Conservation (phyloP, 2,329 filamentous ascomycete species). For the Nigrospora osmanthi region DNA sequence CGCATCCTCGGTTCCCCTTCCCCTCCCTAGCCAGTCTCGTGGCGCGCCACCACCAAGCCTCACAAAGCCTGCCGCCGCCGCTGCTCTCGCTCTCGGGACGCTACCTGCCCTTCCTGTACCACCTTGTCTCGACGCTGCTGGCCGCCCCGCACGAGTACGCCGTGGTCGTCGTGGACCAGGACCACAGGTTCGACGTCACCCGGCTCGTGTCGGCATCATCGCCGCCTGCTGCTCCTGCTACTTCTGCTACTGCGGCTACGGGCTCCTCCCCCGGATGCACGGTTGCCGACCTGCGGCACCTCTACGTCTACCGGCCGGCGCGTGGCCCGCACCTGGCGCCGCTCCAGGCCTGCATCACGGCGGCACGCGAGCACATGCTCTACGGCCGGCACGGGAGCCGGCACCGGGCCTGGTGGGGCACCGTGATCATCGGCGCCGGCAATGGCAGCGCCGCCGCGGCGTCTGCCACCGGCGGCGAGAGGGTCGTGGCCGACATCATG, state of each 20-base stretch:
- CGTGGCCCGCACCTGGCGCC: slow-evolving; percentile 13
- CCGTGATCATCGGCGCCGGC: slow-evolving; percentile 39
- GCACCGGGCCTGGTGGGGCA: slow-evolving; percentile 49
- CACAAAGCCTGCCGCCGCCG: slow-evolving; percentile 31
- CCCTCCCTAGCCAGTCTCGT: slow-evolving; percentile 38
- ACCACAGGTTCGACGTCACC: slow-evolving; percentile 46
- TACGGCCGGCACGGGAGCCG: slow-evolving; percentile 38
- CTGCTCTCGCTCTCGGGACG: slow-evolving; percentile 43
- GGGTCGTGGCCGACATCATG: slow-evolving; percentile 12
- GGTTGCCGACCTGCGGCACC: slow-evolving; percentile 34
- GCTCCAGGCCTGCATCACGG: slow-evolving; percentile 27
- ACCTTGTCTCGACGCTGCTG: slow-evolving; percentile 44
- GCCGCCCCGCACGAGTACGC: slow-evolving; percentile 36
- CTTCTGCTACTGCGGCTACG: slow-evolving; percentile 12
- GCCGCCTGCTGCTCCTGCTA: slow-evolving; percentile 1
- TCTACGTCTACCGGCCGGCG: slow-evolving; percentile 39
- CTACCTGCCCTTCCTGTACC: slow-evolving; percentile 47
- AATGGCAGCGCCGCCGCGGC: slow-evolving; percentile 21
- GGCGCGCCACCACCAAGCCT: slow-evolving; percentile 37
- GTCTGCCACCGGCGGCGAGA: background rate
- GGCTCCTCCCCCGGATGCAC: background rate
- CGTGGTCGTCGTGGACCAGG: slow-evolving; percentile 47
- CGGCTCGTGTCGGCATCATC: slow-evolving; percentile 22
- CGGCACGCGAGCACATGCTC: slow-evolving; percentile 39
- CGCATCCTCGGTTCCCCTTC: slow-evolving; percentile 25